Evolutionary conservation across 202 grass and related monocot species (phyloP).

Genomic region (Carex arenaria): DNA sequence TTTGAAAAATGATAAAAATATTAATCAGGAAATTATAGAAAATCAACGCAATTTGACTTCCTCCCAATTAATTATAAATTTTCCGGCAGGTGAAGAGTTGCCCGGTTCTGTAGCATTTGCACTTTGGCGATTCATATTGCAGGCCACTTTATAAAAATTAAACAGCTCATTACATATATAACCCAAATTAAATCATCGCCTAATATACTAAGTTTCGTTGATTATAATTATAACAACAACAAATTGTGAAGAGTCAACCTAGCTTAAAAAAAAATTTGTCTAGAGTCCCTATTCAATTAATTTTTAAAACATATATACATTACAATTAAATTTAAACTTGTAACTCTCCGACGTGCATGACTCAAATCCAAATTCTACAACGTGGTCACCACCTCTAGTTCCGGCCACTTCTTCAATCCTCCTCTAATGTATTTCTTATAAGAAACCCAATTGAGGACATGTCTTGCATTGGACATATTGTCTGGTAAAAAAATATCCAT

Average conservation of each 20-base stretch:
- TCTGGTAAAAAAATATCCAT: neutral
- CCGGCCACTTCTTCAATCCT: conserved; percentile 22
- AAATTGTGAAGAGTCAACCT: too few relatives aligned
- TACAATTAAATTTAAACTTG: neutral
- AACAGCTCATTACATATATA: too few relatives aligned
- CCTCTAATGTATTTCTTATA: conserved; percentile 25
- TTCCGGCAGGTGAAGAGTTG: neutral
- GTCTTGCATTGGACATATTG: conserved; percentile 1
- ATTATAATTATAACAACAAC: neutral
- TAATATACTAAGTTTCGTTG: neutral
- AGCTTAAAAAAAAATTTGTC: neutral
- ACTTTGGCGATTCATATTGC: neutral
- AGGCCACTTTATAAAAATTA: neutral
- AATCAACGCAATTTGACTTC: neutral
- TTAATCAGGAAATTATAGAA: neutral
- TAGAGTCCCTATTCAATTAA: neutral
- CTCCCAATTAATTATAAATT: neutral
- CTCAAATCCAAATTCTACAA: conserved; percentile 35
- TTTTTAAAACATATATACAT: neutral
- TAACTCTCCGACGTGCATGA: conserved; percentile 47
- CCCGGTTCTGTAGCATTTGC: neutral
- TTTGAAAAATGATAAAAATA: neutral
- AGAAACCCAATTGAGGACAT: conserved; percentile 17
- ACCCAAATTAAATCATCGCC: too few relatives aligned
- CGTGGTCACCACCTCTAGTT: conserved; percentile 54